Percentiles rank a stretch among this genome's conserved stretches.
phyloP scores from a whole-genome alignment of 1,139 yeast genomes.

The Taphrina communis region DNA sequence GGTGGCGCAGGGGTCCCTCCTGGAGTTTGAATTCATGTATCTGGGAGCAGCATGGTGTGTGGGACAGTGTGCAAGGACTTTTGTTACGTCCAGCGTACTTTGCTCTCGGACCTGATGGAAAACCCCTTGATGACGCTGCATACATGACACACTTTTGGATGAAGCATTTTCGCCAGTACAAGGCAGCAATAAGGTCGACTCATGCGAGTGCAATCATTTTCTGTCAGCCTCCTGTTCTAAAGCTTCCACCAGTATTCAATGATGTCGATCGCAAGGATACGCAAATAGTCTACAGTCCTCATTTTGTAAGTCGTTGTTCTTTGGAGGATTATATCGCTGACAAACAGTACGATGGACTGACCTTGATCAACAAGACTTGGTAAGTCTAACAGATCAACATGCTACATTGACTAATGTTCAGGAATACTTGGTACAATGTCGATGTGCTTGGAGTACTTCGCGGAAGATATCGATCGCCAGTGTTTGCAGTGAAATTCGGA shows the following conservation, averaged over 20 bases:
- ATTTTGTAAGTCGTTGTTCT: slow-evolving; percentile 54
- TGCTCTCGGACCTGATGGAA: slow-evolving; percentile 54
- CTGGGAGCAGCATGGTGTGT: slow-evolving; percentile 77
- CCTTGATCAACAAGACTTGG: slow-evolving; percentile 88
- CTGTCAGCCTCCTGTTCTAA: slow-evolving; percentile 83
- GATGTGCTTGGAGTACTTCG: slow-evolving; percentile 91
- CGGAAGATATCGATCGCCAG: slow-evolving; percentile 73
- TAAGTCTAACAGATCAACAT: not conserved
- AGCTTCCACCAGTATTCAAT: slow-evolving; percentile 72
- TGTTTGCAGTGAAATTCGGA: slow-evolving; percentile 78
- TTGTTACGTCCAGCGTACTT: slow-evolving; percentile 61
- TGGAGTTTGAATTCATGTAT: slow-evolving; percentile 81
- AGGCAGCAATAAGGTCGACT: slow-evolving; percentile 56
- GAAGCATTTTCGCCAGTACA: slow-evolving; percentile 59
- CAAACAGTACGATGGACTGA: slow-evolving; percentile 79
- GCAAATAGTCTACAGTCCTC: slow-evolving; percentile 78
- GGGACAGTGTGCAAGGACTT: slow-evolving; percentile 60
- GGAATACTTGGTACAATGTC: slow-evolving; percentile 60
- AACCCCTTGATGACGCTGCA: slow-evolving; percentile 56
- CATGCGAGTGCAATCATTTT: slow-evolving; percentile 62
- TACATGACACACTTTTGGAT: slow-evolving; percentile 67
- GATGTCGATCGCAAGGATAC: slow-evolving; percentile 62
- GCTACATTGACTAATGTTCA: not conserved
- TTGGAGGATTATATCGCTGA: not conserved
- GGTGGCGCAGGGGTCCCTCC: slow-evolving; percentile 65